Conservation (phyloP, 805 yeast genomes). For the Babjeviella inositovora region DNA sequence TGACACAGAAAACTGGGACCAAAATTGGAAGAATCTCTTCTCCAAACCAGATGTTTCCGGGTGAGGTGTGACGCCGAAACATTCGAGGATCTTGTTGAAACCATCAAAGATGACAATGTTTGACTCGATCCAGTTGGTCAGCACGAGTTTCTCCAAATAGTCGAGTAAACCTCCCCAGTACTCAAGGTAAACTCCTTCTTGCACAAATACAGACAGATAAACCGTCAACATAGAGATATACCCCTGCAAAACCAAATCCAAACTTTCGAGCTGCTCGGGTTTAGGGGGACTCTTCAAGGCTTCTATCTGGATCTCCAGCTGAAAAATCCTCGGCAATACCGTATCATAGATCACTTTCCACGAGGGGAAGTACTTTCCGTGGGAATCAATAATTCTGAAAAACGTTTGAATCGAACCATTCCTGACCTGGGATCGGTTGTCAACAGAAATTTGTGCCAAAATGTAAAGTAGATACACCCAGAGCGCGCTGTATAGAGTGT, state of each 20-base stretch:
- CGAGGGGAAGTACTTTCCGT: constrained; percentile 35
- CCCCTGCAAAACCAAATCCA: constrained; percentile 47
- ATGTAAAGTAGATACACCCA: constrained; percentile 53
- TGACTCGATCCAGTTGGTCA: constrained; percentile 28
- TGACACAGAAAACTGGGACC: constrained; percentile 24
- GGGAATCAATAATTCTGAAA: constrained; percentile 66
- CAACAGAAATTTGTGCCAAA: constrained; percentile 47
- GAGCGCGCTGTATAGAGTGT: constrained; percentile 18
- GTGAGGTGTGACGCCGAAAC: constrained; percentile 7
- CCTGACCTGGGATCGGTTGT: constrained; percentile 62
- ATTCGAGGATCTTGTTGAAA: constrained; percentile 26
- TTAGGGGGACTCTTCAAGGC: constrained; percentile 8
- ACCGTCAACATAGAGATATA: constrained; percentile 40
- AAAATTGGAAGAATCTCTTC: constrained; percentile 29
- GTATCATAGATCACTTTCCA: constrained; percentile 59
- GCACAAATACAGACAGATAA: constrained; percentile 21
- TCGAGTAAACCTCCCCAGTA: constrained; percentile 44
- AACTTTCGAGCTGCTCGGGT: constrained; percentile 44
- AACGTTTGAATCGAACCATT: constrained; percentile 86
- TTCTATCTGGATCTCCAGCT: constrained; percentile 5
- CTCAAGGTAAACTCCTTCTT: constrained; percentile 6
- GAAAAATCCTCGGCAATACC: constrained; percentile 22
- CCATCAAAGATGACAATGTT: constrained; percentile 40
- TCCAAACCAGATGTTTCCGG: constrained; percentile 11
- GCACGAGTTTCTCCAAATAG: constrained; percentile 26